Evolutionary conservation across 768 basidiomycete genomes (phyloP).

Genomic region (Dacryopinax spathularia): DNA sequence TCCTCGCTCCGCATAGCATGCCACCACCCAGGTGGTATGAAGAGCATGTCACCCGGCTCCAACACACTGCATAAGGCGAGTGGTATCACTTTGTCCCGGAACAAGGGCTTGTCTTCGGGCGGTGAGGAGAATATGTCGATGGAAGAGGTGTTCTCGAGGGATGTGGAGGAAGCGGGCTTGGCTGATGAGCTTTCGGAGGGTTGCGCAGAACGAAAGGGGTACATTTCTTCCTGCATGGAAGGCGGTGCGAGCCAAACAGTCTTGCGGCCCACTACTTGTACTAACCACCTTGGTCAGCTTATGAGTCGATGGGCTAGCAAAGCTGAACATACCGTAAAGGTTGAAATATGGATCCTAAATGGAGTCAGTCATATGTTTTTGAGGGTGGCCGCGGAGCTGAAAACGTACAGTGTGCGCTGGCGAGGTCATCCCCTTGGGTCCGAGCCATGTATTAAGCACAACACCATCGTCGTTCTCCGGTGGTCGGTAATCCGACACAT

Average conservation of each 20-base stretch:
- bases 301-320: neutral
- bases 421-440: slow-evolving; percentile 61
- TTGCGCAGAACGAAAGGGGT: slow-evolving; percentile 27
- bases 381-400: slow-evolving; percentile 8
- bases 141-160: slow-evolving; percentile 62
- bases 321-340: slow-evolving; percentile 49
- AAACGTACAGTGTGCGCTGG: slow-evolving; percentile 75
- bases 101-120: slow-evolving; percentile 33
- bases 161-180: slow-evolving; percentile 8
- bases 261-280: slow-evolving; percentile 79
- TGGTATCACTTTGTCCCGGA: slow-evolving; percentile 43
- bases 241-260: slow-evolving; percentile 87
- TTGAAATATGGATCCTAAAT: slow-evolving; percentile 85
- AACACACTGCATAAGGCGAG: slow-evolving; percentile 48
- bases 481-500: slow-evolving; percentile 41
- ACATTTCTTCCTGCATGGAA: slow-evolving; percentile 31
- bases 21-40: slow-evolving; percentile 91
- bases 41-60: slow-evolving; percentile 69
- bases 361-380: slow-evolving; percentile 1
- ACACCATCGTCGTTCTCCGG: slow-evolving; percentile 53
- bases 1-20: slow-evolving; percentile 77
- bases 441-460: slow-evolving; percentile 69
- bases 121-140: slow-evolving; percentile 58
- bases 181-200: slow-evolving; percentile 4
- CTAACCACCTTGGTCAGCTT: slow-evolving; percentile 26